phyloP scores from a whole-genome alignment of 352 stramenopile species.

The Pythium biforme region DNA sequence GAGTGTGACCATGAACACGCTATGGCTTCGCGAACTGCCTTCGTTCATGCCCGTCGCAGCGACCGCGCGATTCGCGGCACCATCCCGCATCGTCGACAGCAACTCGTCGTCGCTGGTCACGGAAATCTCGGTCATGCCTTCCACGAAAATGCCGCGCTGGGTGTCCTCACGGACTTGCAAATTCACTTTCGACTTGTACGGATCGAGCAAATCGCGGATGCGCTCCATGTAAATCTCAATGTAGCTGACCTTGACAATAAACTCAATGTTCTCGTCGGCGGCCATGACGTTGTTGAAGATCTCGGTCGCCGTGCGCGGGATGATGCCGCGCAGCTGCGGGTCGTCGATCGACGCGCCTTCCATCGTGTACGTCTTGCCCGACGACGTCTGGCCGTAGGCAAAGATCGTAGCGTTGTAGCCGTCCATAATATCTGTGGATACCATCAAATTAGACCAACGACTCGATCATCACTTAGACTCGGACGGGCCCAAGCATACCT shows the following conservation, averaged over 20 bases:
- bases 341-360: slow-evolving; percentile 86
- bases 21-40: slow-evolving; percentile 88
- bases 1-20: slow-evolving; percentile 91
- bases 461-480: too few species aligned
- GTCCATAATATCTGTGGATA: slow-evolving; percentile 81
- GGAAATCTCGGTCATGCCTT: slow-evolving; percentile 92
- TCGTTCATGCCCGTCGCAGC: slow-evolving; percentile 94
- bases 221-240: slow-evolving; percentile 97
- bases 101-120: slow-evolving; percentile 91
- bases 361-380: slow-evolving; percentile 90
- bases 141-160: slow-evolving; percentile 91
- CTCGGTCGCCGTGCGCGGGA: slow-evolving; percentile 84
- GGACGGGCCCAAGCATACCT: too few species aligned
- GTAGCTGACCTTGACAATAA: slow-evolving; percentile 92
- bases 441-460: too few species aligned
- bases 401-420: slow-evolving; percentile 95
- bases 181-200: slow-evolving; percentile 90
- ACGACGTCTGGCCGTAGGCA: slow-evolving; percentile 91
- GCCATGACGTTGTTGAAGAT: slow-evolving; percentile 88
- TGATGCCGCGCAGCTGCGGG: slow-evolving; percentile 81
- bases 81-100: slow-evolving; percentile 78
- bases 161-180: slow-evolving; percentile 89
- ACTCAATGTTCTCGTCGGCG: slow-evolving; percentile 91
- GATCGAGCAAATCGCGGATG: slow-evolving; percentile 92
- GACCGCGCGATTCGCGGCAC: slow-evolving; percentile 80